phyloP scores from a whole-genome alignment of 2,329 filamentous ascomycete genomes.

The Sclerotinia glacialis region DNA sequence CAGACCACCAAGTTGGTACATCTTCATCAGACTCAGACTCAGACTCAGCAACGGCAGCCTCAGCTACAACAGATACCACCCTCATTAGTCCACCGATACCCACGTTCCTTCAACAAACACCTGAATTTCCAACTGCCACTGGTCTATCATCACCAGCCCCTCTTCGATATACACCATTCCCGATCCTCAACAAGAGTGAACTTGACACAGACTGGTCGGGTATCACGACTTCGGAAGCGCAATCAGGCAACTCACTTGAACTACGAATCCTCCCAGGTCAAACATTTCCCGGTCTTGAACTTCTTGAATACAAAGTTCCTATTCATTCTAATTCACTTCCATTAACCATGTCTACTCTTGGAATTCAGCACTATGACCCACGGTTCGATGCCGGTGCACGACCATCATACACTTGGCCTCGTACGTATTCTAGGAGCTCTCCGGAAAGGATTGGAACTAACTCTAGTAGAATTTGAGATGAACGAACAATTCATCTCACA shows the following conservation, averaged over 20 bases:
- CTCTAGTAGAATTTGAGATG: conserved; percentile 35
- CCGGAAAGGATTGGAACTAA: conserved; percentile 26
- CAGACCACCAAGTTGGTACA: conserved; percentile 27
- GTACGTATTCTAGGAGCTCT: conserved; percentile 30
- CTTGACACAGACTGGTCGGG: conserved; percentile 36
- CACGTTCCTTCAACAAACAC: conserved; percentile 21
- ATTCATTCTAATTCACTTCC: conserved; percentile 22
- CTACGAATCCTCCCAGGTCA: conserved; percentile 34
- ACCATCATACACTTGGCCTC: conserved; percentile 39
- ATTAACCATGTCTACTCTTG: conserved; percentile 34
- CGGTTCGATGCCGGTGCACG: conserved; percentile 36
- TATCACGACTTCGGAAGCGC: conserved; percentile 33
- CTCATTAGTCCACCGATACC: conserved; percentile 18
- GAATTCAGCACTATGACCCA: conserved; percentile 38
- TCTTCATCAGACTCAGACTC: conserved; percentile 29
- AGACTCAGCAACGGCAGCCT: conserved; percentile 30
- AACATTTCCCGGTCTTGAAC: conserved; percentile 28
- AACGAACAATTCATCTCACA: conserved; percentile 36
- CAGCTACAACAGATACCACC: conserved; percentile 20
- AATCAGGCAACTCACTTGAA: conserved; percentile 29
- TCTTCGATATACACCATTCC: conserved; percentile 35
- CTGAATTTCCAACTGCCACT: conserved; percentile 19
- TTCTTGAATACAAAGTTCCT: conserved; percentile 24
- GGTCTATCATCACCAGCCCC: conserved; percentile 27
- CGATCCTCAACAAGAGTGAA: conserved; percentile 35